Base-by-base conservation (phyloP, 306 rosid genomes). In the Arachis stenosperma region DNA sequence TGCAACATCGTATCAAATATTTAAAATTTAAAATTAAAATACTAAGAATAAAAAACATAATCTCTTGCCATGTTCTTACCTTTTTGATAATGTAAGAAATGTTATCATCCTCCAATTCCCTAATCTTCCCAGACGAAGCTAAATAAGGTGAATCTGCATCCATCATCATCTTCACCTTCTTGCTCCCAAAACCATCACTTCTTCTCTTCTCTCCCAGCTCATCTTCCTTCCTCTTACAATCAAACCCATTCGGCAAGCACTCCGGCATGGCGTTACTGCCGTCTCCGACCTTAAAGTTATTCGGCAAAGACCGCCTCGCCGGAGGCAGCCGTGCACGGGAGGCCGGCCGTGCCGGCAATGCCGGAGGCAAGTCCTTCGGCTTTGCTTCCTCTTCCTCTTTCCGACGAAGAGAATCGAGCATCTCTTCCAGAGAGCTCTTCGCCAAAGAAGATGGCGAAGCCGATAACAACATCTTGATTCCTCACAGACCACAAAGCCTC, bases 401-500 rank as follows among this genome's bases (percentile, higher is more conserved):
- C 77, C 86, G 90, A 57, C 92, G 91, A 65, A 95, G 98, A 50
- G 98, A 87, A 76, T 91, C 99, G 9, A 95, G 86, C 99, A 95
- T 95, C 82, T 88, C 99, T 81, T 95, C 99, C 36, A 95, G 76
- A 64, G 98, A 91, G 84, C 99, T 95, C 82, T 95, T 86, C 70
- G 86, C 81, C 67, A 91, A 44, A 65, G 90, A 70, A 69, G 91
- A 65, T 65, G 97, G 88, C 78, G 97, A 85, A 61, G 88, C 84
- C 27, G 99, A 89, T 68, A 84, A 80, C 88, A 89, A 81, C 96
- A 88, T 90, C n/a, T 63, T 55, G 29, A n/a, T 46, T 48, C 3
- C 61, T 8, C 53, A 54, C 78, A 42, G 46, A 79, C 36, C 48
- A 42, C 59, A 12, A 70, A 69, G 22, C 4, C 3, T 8, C 46